A percentile compares a stretch with the other conserved stretches of the same genome.
Conservation (phyloP, 164 flowering plant species). For the grape (Vitis vinifera) region ASM3070453v1 NC_081811.1:2133001-2133500, state of each 20-base stretch:
- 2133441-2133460: conserved; percentile 45
- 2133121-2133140: conserved; percentile 80
- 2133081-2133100: conserved; percentile 41
- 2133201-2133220: conserved; percentile 69
- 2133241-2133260: conserved; percentile 57
- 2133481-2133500: conserved; percentile 67
- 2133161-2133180: conserved; percentile 52
- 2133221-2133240: conserved; percentile 69
- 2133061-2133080: conserved; percentile 67
- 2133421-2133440: conserved; percentile 54
- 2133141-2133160: conserved; percentile 67
- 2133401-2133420: conserved; percentile 73
- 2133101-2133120: conserved; percentile 62
- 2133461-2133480: conserved; percentile 57
- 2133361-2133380: conserved; percentile 64
- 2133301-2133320: conserved; percentile 68
- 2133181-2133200: conserved; percentile 49
- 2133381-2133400: conserved; percentile 69
- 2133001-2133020: conserved; percentile 46
- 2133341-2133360: conserved; percentile 60
- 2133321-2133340: conserved; percentile 40
- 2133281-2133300: conserved; percentile 71
- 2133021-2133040: conserved; percentile 57
- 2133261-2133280: conserved; percentile 47
- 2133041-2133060: conserved; percentile 61